Conservation (phyloP, 495 filamentous ascomycete species). For the Podospora australis region DNA sequence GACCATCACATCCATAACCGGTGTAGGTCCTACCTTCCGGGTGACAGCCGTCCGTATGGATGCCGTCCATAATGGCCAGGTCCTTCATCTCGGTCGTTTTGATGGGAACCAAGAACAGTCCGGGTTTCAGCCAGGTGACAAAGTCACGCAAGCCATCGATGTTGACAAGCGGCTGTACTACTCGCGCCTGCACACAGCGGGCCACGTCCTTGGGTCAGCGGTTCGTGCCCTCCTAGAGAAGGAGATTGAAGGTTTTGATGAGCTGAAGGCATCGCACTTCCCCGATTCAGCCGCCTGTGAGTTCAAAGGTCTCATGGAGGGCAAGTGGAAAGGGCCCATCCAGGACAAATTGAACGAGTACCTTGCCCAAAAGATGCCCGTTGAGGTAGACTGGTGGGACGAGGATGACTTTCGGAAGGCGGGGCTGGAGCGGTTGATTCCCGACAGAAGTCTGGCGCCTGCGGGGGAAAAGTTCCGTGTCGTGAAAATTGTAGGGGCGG, state of each 20-base stretch:
- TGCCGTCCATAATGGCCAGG: constrained; percentile 36
- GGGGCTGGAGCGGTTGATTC: constrained; percentile 42
- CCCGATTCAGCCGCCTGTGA: constrained; percentile 54
- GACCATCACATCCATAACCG: constrained; percentile 37
- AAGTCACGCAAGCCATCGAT: constrained; percentile 47
- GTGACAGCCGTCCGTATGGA: constrained; percentile 48
- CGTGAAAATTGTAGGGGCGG: constrained; percentile 53
- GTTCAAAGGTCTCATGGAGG: constrained; percentile 54
- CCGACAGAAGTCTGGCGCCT: constrained; percentile 36
- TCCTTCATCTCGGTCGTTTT: constrained; percentile 55
- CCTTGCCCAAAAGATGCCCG: constrained; percentile 43
- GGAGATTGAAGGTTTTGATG: constrained; percentile 45
- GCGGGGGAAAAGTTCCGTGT: constrained; percentile 45
- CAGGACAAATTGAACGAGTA: constrained; percentile 48
- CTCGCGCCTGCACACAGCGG: constrained; percentile 58
- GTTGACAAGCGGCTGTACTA: constrained; percentile 46
- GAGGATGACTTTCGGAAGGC: constrained; percentile 43
- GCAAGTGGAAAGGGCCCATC: constrained; percentile 51
- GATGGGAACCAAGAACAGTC: constrained; percentile 1
- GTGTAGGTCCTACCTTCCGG: constrained; percentile 35
- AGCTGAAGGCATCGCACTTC: constrained; percentile 58
- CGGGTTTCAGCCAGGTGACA: constrained; percentile 31
- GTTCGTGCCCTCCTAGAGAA: constrained; percentile 47
- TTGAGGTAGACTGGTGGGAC: constrained; percentile 55
- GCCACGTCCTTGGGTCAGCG: constrained; percentile 55